Percentiles rank a stretch among this genome's conserved stretches.
Evolutionary conservation across 2,329 filamentous ascomycete species (phyloP).

Genomic region (Cytospora schulzeri): DNA sequence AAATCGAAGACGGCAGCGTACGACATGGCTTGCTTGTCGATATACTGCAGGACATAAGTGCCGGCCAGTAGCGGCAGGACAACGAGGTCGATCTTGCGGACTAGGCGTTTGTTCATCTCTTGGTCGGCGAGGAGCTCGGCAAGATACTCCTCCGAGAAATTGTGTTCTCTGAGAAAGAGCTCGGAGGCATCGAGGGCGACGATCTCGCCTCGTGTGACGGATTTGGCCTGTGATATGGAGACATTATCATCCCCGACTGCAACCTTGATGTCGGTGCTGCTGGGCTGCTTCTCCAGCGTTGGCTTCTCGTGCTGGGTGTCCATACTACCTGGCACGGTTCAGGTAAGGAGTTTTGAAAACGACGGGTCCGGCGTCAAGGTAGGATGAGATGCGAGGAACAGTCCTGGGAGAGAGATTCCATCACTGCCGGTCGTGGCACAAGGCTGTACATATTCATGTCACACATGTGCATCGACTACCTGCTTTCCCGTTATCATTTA

Average conservation of each 20-base stretch:
- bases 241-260: slow-evolving; percentile 21
- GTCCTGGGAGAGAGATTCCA: not conserved
- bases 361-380: not conserved
- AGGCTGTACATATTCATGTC: not conserved
- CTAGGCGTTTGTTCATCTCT: slow-evolving; percentile 34
- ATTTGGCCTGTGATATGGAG: slow-evolving; percentile 23
- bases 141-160: slow-evolving; percentile 25
- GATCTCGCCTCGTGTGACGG: slow-evolving; percentile 22
- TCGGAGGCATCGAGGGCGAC: slow-evolving; percentile 26
- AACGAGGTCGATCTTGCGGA: slow-evolving; percentile 51
- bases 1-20: slow-evolving; percentile 60
- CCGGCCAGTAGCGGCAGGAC: slow-evolving; percentile 54
- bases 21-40: slow-evolving; percentile 57
- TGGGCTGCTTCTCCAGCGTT: slow-evolving; percentile 15
- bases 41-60: slow-evolving; percentile 55
- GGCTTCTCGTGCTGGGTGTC: slow-evolving; percentile 7
- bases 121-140: slow-evolving; percentile 47
- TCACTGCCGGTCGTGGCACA: not conserved
- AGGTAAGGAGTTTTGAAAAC: not conserved
- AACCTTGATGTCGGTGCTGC: slow-evolving; percentile 10
- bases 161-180: slow-evolving; percentile 28
- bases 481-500: slow-evolving; percentile 19
- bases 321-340: slow-evolving; percentile 8
- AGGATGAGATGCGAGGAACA: not conserved
- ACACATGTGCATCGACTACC: too few species aligned